Evolutionary conservation across 495 filamentous ascomycete genomes (phyloP).

Genomic region (Hypoxylon subgilvum): DNA sequence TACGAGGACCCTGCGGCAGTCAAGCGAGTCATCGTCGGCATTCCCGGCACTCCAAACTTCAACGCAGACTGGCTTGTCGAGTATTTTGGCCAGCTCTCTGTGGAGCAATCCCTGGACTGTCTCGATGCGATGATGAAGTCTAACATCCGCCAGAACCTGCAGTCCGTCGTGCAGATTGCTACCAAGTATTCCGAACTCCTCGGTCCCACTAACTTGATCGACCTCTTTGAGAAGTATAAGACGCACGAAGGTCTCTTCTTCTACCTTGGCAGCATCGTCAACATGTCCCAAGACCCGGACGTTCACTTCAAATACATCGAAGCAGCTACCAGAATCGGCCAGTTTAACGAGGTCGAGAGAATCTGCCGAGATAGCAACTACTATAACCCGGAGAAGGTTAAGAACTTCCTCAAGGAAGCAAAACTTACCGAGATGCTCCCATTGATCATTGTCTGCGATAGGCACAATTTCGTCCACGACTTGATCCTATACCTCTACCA

Average conservation of each 20-base stretch:
- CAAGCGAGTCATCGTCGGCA: slow-evolving; percentile 83
- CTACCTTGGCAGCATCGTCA: slow-evolving; percentile 97
- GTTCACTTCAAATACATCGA: slow-evolving; percentile 99
- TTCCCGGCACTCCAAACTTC: slow-evolving; percentile 79
- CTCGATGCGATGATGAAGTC: slow-evolving; percentile 92
- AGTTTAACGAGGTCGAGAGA: slow-evolving; percentile 93
- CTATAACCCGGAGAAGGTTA: slow-evolving; percentile 96
- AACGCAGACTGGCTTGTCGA: slow-evolving; percentile 86
- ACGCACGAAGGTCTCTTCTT: slow-evolving; percentile 97
- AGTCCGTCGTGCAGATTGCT: slow-evolving; percentile 89
- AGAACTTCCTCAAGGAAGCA: slow-evolving; percentile 99
- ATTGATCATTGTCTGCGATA: slow-evolving; percentile 97
- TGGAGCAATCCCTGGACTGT: slow-evolving; percentile 93
- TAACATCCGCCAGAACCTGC: slow-evolving; percentile 96
- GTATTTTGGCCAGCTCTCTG: slow-evolving; percentile 91
- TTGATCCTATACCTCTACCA: slow-evolving; percentile 97
- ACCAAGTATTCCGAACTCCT: slow-evolving; percentile 98
- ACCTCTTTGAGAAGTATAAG: slow-evolving; percentile 95
- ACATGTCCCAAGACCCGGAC: slow-evolving; percentile 91
- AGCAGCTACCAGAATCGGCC: slow-evolving; percentile 88
- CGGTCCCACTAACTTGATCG: slow-evolving; percentile 86
- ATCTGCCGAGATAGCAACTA: slow-evolving; percentile 92
- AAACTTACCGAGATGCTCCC: slow-evolving; percentile 90
- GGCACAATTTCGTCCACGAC: slow-evolving; percentile 98
- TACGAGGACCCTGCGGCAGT: slow-evolving; percentile 88